These are phyloP conservation scores for Cutaneotrichosporon daszewskae DNA, from an alignment of 1,284 basidiomycete species.

Conservation along the genomic window DNA sequence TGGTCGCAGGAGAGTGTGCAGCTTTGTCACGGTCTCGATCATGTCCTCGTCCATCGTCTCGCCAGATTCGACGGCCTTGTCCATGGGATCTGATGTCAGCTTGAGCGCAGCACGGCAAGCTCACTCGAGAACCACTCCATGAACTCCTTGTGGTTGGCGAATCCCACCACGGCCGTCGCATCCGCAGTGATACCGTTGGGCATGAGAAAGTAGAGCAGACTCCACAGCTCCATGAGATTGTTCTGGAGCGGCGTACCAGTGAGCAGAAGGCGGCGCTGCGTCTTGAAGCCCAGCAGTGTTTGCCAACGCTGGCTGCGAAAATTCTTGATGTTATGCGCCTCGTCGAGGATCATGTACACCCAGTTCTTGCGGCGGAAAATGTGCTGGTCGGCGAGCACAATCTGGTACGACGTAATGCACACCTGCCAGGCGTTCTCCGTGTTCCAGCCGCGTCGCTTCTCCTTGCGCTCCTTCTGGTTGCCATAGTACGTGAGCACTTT, in stretches of 20 bases:
- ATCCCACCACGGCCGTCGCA: conserved; percentile 60
- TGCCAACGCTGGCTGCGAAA: conserved; percentile 95
- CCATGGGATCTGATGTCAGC: conserved; percentile 65
- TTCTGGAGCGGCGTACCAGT: conserved; percentile 95
- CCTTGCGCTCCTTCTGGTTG: conserved; percentile 82
- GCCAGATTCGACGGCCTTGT: conserved; percentile 87
- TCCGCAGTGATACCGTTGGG: conserved; percentile 57
- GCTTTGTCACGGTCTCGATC: conserved; percentile 75
- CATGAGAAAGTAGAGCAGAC: conserved; percentile 91
- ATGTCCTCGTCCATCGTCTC: conserved; percentile 75
- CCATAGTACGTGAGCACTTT: conserved; percentile 89
- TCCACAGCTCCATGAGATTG: conserved; percentile 93
- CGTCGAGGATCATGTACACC: conserved; percentile 95
- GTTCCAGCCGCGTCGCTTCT: conserved; percentile 89
- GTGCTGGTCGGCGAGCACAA: conserved; percentile 85
- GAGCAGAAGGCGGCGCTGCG: conserved; percentile 76
- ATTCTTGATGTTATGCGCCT: conserved; percentile 99
- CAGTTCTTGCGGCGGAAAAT: conserved; percentile 92
- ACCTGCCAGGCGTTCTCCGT: conserved; percentile 90
- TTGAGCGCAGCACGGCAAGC: conserved; percentile 30
- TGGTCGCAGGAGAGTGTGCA: conserved; percentile 87
- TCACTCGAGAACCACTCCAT: conserved; percentile 93
- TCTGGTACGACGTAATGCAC: conserved; percentile 90
- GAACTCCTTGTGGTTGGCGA: conserved; percentile 90
- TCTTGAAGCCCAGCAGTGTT: conserved; percentile 87